These are phyloP conservation scores for Vigna unguiculata DNA, from an alignment of 306 rosid genomes.

Conservation along the genomic window DNA sequence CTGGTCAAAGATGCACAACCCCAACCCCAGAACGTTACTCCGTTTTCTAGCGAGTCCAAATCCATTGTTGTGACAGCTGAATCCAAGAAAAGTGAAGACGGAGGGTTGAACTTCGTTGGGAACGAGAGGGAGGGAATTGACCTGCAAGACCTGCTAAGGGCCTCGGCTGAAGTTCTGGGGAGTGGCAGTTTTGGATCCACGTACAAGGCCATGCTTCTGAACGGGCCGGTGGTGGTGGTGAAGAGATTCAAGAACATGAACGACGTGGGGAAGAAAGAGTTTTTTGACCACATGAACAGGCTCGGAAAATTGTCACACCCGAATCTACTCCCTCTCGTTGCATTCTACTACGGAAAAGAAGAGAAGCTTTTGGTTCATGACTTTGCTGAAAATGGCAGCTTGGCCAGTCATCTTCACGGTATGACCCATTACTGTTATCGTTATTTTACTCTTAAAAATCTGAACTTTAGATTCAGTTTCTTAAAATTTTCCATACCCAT, in stretches of 20 bases:
- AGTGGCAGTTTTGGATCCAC: slow-evolving; percentile 88
- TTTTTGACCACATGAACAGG: slow-evolving; percentile 68
- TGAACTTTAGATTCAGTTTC: too few species aligned
- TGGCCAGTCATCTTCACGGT: slow-evolving; percentile 80
- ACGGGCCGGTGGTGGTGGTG: slow-evolving; percentile 73
- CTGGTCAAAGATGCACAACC: neutral
- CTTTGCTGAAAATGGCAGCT: slow-evolving; percentile 62
- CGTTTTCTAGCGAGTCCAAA: slow-evolving; percentile 34
- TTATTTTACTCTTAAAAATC: too few species aligned
- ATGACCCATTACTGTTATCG: neutral
- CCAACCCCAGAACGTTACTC: neutral
- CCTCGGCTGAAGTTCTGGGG: slow-evolving; percentile 84
- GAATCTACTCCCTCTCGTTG: slow-evolving; percentile 66
- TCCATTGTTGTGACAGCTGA: slow-evolving; percentile 19
- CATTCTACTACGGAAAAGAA: slow-evolving; percentile 65
- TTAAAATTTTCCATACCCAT: too few species aligned
- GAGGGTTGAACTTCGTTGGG: slow-evolving; percentile 54
- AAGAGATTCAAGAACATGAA: slow-evolving; percentile 85
- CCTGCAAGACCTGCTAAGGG: slow-evolving; percentile 71
- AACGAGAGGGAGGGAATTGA: slow-evolving; percentile 57
- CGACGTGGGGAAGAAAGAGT: slow-evolving; percentile 62
- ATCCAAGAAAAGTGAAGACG: slow-evolving; percentile 49
- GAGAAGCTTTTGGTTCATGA: slow-evolving; percentile 70
- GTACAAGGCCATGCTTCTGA: slow-evolving; percentile 68
- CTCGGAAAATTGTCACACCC: slow-evolving; percentile 73